Evolutionary conservation across 495 filamentous ascomycete genomes (phyloP), one percentile per base, ranked within the genome.

Genomic region (Penicillium malachiteum): DNA sequence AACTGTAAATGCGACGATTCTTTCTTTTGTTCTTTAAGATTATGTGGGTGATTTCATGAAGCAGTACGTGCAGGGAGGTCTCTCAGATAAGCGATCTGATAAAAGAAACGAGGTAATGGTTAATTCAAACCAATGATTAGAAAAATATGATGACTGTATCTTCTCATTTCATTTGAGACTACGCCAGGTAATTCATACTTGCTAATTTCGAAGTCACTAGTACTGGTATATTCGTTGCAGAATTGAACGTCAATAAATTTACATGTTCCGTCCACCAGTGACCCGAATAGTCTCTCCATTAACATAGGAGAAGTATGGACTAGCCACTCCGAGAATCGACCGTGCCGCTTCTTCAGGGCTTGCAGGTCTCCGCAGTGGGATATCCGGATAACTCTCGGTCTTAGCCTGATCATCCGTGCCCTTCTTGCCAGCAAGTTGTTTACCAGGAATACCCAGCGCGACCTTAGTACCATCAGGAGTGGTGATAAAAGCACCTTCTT

Each of bases 211-310:
- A 1, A 26, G 4, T 26, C 4, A 26, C 21, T 2, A 26, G 21
- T 26, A 26, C 21, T 26, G 21, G 21, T 26, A 26, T 26, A 26
- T 26, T 26, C 21, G 21, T 26, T 26, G 21, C 21, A 4, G 21
- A 26, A 26, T 26, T 26, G 21, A 26, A 26, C 21, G 2, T 26
- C 4, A 4, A 26, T 26, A 26, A 38, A 54, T 54, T 41, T 37
- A 93, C 79, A 91, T 92, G 68, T 91, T 91, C 69, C 87, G 76
- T 5, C 90, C 90, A 6, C 90, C 91, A 12, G 90, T 94, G 43
- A 93, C 90, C 64, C 82, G 82, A 54, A 96, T 87, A 3, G 89
- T 91, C 78, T 96, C 89, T 9, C 90, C 90, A 66, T 80, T 86
- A 5, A 94, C 87, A 76, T 94, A 94, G 41, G 83, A 84, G 58